A percentile compares a stretch with the other conserved stretches of the same genome.
These are phyloP conservation scores for Pichia eremophila DNA, from an alignment of 805 yeast species.

Conservation along the genomic window DNA sequence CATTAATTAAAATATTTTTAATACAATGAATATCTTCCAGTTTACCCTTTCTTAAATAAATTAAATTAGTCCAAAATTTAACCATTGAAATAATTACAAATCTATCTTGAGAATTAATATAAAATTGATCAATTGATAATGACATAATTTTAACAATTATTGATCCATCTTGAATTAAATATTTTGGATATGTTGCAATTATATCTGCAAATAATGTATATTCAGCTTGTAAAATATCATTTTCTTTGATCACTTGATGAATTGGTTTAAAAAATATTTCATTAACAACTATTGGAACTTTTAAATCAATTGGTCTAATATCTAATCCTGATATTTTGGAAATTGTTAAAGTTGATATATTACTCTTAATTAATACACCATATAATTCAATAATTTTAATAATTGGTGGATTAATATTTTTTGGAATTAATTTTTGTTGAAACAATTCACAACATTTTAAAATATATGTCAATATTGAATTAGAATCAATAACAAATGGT, in stretches of 20 bases:
- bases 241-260: conserved; percentile 35
- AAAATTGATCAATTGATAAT: conserved; percentile 27
- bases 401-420: conserved; percentile 23
- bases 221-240: conserved; percentile 47
- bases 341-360: conserved; percentile 24
- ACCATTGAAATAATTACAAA: conserved; percentile 44
- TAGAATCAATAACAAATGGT: conserved; percentile 49
- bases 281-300: conserved; percentile 26
- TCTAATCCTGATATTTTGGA: conserved; percentile 1
- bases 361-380: conserved; percentile 23
- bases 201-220: conserved; percentile 34
- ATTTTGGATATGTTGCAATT: conserved; percentile 13
- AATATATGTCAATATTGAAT: conserved; percentile 33
- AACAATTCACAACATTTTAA: conserved; percentile 24
- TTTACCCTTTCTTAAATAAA: conserved; percentile 36
- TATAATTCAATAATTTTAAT: conserved; percentile 26
- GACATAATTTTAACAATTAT: conserved; percentile 19
- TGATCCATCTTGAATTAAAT: conserved; percentile 27
- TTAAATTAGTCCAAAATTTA: conserved; percentile 45
- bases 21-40: conserved; percentile 23
- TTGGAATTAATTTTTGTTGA: conserved; percentile 29
- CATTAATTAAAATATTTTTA: conserved; percentile 20
- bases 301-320: conserved; percentile 19
- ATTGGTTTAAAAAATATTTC: conserved; percentile 30
- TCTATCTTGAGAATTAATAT: conserved; percentile 41